Percentiles rank a stretch among this genome's conserved stretches.
phyloP scores from a whole-genome alignment of 768 basidiomycete species.

The Nevesoporus exiguus region DNA sequence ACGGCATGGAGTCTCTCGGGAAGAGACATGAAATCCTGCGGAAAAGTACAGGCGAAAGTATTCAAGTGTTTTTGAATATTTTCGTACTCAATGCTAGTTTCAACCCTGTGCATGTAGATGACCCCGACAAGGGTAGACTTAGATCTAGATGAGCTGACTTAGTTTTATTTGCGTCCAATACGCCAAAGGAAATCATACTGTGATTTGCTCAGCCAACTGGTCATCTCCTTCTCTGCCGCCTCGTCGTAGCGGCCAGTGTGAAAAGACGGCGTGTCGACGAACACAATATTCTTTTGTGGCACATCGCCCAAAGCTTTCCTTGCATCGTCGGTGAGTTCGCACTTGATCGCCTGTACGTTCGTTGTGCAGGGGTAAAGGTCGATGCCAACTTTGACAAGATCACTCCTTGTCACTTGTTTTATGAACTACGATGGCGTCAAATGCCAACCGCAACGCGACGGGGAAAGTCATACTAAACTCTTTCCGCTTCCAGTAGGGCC shows the following conservation, averaged over 20 bases:
- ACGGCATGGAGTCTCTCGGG: slow-evolving; percentile 7
- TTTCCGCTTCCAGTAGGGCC: slow-evolving; percentile 20
- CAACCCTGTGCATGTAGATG: slow-evolving; percentile 19
- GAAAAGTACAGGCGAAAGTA: slow-evolving; percentile 7
- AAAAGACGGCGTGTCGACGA: slow-evolving; percentile 25
- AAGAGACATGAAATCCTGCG: background rate
- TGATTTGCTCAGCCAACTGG: slow-evolving; percentile 6
- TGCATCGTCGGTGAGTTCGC: background rate
- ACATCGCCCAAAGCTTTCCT: background rate
- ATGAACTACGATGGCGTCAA: slow-evolving; percentile 8
- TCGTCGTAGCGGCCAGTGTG: background rate
- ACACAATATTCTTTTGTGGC: slow-evolving; percentile 9
- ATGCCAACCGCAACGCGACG: background rate
- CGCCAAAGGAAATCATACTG: background rate
- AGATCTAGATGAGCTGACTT: slow-evolving; percentile 1
- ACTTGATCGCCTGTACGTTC: slow-evolving; percentile 12
- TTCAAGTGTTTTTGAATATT: slow-evolving; percentile 4
- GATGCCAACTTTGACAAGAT: background rate
- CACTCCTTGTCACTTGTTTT: background rate
- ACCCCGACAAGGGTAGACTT: slow-evolving; percentile 5
- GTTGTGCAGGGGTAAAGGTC: background rate
- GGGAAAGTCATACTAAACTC: slow-evolving; percentile 10
- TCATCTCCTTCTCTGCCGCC: background rate
- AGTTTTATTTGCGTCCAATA: background rate
- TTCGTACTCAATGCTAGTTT: background rate